These are phyloP conservation scores for Pinus albicaulis DNA, from an alignment of 75 land plant genomes.

Conservation along the genomic window DNA sequence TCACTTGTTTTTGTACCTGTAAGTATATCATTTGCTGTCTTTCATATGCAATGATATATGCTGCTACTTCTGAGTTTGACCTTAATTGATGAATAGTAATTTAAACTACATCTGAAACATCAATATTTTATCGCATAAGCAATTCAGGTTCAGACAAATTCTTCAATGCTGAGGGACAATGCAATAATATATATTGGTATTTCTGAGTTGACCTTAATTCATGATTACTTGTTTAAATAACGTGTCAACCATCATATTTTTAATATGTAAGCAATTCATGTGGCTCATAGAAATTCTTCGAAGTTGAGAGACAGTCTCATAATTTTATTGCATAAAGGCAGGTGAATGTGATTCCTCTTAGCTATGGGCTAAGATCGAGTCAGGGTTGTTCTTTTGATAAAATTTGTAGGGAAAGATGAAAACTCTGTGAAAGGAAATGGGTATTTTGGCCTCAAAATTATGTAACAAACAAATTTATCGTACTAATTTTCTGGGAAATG, in stretches of 20 bases:
- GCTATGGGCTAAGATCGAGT: background rate
- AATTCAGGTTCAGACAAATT: background rate
- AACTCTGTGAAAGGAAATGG: background rate
- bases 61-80: background rate
- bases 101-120: background rate
- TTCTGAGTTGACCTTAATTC: background rate
- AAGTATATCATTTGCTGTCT: conserved; percentile 18
- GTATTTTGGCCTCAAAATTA: background rate
- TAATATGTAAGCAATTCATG: background rate
- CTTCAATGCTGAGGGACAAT: background rate
- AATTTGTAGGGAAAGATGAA: background rate
- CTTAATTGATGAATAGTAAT: background rate
- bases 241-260: background rate
- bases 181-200: too few species aligned
- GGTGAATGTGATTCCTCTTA: background rate
- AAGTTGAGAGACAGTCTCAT: background rate
- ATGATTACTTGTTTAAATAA: background rate
- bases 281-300: background rate
- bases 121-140: background rate
- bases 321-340: background rate
- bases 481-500: too few species aligned
- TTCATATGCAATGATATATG: background rate
- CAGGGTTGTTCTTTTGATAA: too few species aligned
- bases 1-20: conserved; percentile 99
- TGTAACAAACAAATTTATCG: background rate